phyloP scores from a whole-genome alignment of 2,329 filamentous ascomycete species.

The Ambrosiella beaveri region DNA sequence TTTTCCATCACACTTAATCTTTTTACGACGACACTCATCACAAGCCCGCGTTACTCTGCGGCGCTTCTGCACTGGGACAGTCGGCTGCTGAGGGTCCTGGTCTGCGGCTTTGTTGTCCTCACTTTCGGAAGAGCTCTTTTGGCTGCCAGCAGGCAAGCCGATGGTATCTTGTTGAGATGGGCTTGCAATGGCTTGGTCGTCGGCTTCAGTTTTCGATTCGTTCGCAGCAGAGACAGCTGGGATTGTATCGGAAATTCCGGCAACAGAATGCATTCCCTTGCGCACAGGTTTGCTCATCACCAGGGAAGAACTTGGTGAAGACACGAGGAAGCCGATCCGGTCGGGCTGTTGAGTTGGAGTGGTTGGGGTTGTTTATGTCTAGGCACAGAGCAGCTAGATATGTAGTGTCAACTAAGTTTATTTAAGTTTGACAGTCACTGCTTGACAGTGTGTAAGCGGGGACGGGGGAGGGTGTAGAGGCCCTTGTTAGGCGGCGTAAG shows the following conservation, averaged over 20 bases:
- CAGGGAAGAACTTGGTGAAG: neutral
- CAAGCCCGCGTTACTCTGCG: slow-evolving; percentile 65
- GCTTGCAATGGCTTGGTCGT: neutral
- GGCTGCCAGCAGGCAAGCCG: slow-evolving; percentile 26
- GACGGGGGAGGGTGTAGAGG: neutral
- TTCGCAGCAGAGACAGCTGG: neutral
- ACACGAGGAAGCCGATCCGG: neutral
- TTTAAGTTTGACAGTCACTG: neutral
- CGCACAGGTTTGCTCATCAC: neutral
- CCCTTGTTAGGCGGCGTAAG: neutral
- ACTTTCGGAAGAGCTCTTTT: slow-evolving; percentile 26
- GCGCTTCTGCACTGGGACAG: slow-evolving; percentile 53
- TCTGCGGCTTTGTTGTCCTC: slow-evolving; percentile 19
- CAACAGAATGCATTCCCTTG: slow-evolving; percentile 2
- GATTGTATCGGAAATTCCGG: neutral
- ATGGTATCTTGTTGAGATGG: slow-evolving; percentile 15
- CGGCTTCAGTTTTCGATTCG: neutral
- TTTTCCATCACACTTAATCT: slow-evolving; percentile 77
- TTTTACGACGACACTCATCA: slow-evolving; percentile 69
- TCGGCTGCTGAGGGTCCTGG: slow-evolving; percentile 21
- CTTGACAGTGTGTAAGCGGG: neutral
- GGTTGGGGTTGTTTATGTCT: too few relatives aligned
- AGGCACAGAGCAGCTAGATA: too few relatives aligned
- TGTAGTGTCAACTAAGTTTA: too few relatives aligned
- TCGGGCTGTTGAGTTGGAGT: neutral